phyloP scores from a whole-genome alignment of 345 rosid genomes.

The Cardamine chenopodiifolia region DNA sequence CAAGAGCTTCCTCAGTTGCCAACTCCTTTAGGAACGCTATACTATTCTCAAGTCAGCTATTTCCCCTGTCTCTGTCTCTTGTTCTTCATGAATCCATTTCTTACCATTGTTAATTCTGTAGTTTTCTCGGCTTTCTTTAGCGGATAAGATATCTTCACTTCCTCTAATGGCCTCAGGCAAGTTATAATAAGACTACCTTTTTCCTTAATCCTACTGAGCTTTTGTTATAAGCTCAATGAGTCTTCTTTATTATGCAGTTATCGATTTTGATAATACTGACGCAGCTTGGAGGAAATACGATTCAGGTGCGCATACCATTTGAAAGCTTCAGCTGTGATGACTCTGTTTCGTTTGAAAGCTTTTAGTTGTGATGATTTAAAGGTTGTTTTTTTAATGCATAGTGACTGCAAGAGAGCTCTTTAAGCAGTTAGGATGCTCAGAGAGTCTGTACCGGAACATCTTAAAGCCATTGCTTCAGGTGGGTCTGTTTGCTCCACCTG shows the following conservation, averaged over 20 bases:
- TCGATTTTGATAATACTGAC: constrained; percentile 74
- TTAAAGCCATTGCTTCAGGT: no score
- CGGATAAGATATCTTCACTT: constrained; percentile 56
- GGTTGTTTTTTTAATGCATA: no score
- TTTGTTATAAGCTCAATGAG: not conserved
- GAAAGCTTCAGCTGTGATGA: no score
- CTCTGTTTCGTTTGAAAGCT: no score
- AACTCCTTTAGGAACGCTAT: constrained; percentile 51
- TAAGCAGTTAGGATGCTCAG: no score
- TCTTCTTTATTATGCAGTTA: constrained; percentile 48
- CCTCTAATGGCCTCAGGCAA: constrained; percentile 68
- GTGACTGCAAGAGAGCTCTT: no score
- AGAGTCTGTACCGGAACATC: no score
- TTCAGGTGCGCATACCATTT: constrained; percentile 34
- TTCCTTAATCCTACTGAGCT: not conserved
- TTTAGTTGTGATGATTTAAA: no score
- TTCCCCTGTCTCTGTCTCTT: not conserved
- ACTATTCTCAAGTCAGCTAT: constrained; percentile 16
- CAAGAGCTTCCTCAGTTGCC: constrained; percentile 65
- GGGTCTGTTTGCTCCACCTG: no score
- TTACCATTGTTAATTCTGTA: constrained; percentile 27
- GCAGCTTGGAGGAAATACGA: constrained; percentile 67
- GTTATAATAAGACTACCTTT: not conserved
- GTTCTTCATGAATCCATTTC: not conserved
- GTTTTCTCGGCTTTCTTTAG: constrained; percentile 53